phyloP scores from a whole-genome alignment of 345 rosid genomes.

The Pseudoturritis turrita region DNA sequence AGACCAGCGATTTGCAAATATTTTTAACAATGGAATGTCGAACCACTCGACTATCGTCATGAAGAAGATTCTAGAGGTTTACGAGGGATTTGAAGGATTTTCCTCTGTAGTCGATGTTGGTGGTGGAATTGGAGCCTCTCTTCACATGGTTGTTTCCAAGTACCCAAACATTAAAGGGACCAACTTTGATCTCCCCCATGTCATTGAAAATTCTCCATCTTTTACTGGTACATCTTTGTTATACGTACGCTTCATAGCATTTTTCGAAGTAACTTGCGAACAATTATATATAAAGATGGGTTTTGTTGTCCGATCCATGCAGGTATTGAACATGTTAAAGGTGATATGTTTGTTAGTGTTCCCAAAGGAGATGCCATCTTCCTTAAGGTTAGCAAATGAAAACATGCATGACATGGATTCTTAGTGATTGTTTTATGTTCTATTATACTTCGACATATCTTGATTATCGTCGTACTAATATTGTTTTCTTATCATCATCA shows the following conservation, averaged over 20 bases:
- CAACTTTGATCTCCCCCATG: conserved; percentile 43
- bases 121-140: conserved; percentile 51
- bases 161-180: conserved; percentile 44
- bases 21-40: conserved; percentile 46
- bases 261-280: not conserved
- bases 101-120: conserved; percentile 54
- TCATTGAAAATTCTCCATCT: conserved; percentile 30
- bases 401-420: too few species aligned
- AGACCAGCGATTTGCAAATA: conserved; percentile 33
- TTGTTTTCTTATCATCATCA: not conserved
- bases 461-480: not conserved
- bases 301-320: not conserved
- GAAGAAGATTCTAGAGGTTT: conserved; percentile 43
- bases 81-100: conserved; percentile 50
- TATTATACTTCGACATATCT: not conserved
- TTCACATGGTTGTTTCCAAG: conserved; percentile 42
- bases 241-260: not conserved
- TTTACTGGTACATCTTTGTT: not conserved
- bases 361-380: not conserved
- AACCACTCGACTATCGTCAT: conserved; percentile 39
- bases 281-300: not conserved
- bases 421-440: too few species aligned
- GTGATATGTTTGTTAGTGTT: not conserved
- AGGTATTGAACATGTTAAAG: not conserved
- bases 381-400: not conserved